Base-by-base conservation (phyloP, 2,329 filamentous ascomycete species). In the Sporothrix schenckii region DNA sequence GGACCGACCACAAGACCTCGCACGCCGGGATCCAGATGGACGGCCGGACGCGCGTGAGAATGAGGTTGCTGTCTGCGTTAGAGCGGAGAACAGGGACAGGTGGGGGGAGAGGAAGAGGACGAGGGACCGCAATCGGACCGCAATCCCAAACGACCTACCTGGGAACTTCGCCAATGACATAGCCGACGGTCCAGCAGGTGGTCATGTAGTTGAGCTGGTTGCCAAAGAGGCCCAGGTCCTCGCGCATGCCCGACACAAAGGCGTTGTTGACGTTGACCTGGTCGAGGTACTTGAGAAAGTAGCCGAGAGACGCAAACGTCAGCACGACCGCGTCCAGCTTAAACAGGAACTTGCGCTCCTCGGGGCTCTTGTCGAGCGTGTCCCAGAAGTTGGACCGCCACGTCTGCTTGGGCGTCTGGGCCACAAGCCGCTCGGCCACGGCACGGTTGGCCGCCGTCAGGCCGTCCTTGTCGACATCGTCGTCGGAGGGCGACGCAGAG, bases 301-400 rank as follows among this genome's bases (percentile, higher is more conserved):
- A 83, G 3, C 79, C 80, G 4, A 81, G 73, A 1, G 77, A 80
- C 3, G 80, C 80, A 72, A 83, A 78, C 0, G 80, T 80, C 53
- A 80, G 71, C 21, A 80, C 72, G 1, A 77, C 75, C 11, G 75
- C 72, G 70, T 80, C 79, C 6, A 80, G 75, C 72, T 79, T 80
- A 71, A 77, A 75, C 16, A 80, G 74, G 27, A 80, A 77, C 11
- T 72, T 72, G 2, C 75, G 74, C 74, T 80, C 78, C 68, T 77
- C 76, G 6, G 77, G 76, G 7, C 76, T 76, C 75, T 78, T 78
- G 73, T 78, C 77, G 27, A 84, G 78, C 0, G 82, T 83, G 71
- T 85, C 83, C 83, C 83, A 85, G n/a, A 85, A 11, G 60, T 83
- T 82, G 0, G 82, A 83, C 30, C 78, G 79, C 83, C 83, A 85